Conservation (phyloP, 2,329 filamentous ascomycete genomes). For the Fusarium heterosporum region DNA sequence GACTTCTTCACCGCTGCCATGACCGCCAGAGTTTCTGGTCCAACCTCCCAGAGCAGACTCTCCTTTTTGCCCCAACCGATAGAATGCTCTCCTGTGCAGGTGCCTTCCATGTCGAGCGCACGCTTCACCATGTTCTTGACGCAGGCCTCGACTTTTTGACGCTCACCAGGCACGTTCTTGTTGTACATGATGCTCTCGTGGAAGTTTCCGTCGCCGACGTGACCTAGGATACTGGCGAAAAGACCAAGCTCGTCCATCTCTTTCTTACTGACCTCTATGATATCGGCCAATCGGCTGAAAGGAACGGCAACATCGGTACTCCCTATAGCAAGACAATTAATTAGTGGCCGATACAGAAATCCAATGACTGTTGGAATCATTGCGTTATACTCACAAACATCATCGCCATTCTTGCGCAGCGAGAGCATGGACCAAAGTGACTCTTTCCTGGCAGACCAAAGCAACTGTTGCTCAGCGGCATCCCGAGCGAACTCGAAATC, state of each 20-base stretch:
- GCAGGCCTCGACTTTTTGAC: constrained; percentile 79
- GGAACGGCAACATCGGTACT: constrained; percentile 88
- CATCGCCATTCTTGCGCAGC: constrained; percentile 72
- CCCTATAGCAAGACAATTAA: constrained; percentile 57
- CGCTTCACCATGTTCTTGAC: constrained; percentile 91
- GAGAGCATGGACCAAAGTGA: constrained; percentile 87
- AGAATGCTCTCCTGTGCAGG: constrained; percentile 89
- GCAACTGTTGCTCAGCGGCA: constrained; percentile 75
- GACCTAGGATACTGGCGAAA: constrained; percentile 88
- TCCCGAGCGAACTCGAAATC: constrained; percentile 82
- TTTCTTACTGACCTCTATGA: constrained; percentile 86
- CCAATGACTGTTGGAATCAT: not conserved
- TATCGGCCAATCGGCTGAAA: constrained; percentile 78
- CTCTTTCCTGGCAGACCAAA: constrained; percentile 86
- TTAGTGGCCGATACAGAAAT: not conserved
- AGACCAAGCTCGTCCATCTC: constrained; percentile 88
- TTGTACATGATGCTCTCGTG: constrained; percentile 94
- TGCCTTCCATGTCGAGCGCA: constrained; percentile 94
- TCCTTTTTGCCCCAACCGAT: constrained; percentile 89
- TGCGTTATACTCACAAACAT: constrained; percentile 67
- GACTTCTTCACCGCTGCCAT: constrained; percentile 88
- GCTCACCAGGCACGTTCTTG: constrained; percentile 74
- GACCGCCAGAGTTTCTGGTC: constrained; percentile 80
- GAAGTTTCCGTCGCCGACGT: constrained; percentile 95
- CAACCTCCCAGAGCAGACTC: constrained; percentile 81